Conservation (phyloP, 164 flowering plant species). For the Nymphaea thermarum region DNA sequence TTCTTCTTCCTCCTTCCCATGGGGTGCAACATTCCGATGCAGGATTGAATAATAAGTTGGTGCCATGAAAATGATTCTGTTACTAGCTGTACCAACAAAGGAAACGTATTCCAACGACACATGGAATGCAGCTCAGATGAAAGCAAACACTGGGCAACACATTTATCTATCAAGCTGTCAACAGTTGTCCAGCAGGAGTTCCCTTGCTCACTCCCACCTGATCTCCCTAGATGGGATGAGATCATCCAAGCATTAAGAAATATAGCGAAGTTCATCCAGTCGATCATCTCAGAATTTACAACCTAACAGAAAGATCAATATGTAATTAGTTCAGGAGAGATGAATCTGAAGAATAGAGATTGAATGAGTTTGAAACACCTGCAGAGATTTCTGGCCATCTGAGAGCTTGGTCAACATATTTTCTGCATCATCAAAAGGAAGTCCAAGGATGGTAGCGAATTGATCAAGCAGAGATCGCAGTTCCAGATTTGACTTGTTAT, state of each 20-base stretch:
- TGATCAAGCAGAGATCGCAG: slow-evolving; percentile 56
- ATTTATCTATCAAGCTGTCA: slow-evolving; percentile 37
- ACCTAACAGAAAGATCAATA: slow-evolving; percentile 29
- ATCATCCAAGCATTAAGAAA: slow-evolving; percentile 70
- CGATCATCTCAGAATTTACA: slow-evolving; percentile 29
- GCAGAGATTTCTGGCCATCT: slow-evolving; percentile 23
- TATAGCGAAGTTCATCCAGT: slow-evolving; percentile 79
- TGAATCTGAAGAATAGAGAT: neutral
- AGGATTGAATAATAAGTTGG: slow-evolving; percentile 59
- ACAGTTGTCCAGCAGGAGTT: slow-evolving; percentile 33
- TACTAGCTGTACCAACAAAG: slow-evolving; percentile 46
- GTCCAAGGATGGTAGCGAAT: slow-evolving; percentile 54
- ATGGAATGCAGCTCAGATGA: slow-evolving; percentile 20
- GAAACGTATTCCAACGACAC: slow-evolving; percentile 28
- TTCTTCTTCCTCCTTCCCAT: slow-evolving; percentile 77
- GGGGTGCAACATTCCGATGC: slow-evolving; percentile 46
- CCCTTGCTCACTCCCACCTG: slow-evolving; percentile 12
- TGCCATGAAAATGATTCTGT: slow-evolving; percentile 90
- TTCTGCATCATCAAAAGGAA: slow-evolving; percentile 48
- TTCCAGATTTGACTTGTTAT: slow-evolving; percentile 31
- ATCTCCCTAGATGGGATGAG: slow-evolving; percentile 20
- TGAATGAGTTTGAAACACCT: slow-evolving; percentile 26
- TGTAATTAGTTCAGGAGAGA: neutral
- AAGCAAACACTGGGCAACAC: slow-evolving; percentile 23
- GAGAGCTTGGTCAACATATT: slow-evolving; percentile 30